Conservation (phyloP, 371 early-diverging fungal genomes). For the Entomophthora muscae region DNA sequence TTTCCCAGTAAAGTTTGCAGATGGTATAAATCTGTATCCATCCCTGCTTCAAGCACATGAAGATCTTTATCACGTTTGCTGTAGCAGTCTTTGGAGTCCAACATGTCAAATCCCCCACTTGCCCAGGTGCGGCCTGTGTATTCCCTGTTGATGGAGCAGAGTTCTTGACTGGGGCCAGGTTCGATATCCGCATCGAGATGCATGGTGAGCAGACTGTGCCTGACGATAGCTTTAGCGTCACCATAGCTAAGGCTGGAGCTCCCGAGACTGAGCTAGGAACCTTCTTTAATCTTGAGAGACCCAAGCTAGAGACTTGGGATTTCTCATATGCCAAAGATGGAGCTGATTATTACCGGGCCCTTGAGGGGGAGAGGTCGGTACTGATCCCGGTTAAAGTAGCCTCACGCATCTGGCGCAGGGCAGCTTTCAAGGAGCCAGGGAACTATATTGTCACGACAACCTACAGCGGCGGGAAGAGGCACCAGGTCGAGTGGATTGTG, state of each 20-base stretch:
- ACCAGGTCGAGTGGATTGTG: slow-evolving; percentile 26
- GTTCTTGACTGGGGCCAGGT: slow-evolving; percentile 30
- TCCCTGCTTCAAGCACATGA: too few relatives aligned
- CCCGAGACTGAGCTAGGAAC: slow-evolving; percentile 19
- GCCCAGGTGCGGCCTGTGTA: background rate
- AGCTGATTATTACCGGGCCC: slow-evolving; percentile 22
- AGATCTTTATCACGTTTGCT: too few relatives aligned
- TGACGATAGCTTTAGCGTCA: slow-evolving; percentile 9
- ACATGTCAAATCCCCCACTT: background rate
- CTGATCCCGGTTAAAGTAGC: slow-evolving; percentile 27
- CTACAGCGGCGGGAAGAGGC: slow-evolving; percentile 21
- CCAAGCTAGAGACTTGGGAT: slow-evolving; percentile 26
- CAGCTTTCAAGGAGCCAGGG: slow-evolving; percentile 34
- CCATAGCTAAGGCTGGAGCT: slow-evolving; percentile 6
- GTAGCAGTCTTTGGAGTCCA: too few relatives aligned
- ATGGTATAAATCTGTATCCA: too few relatives aligned
- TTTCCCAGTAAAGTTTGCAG: too few relatives aligned
- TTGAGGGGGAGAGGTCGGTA: slow-evolving; percentile 12
- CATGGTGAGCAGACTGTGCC: slow-evolving; percentile 27
- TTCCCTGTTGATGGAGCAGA: slow-evolving; percentile 16
- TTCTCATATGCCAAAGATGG: slow-evolving; percentile 33
- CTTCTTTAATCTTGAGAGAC: slow-evolving; percentile 16
- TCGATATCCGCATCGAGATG: slow-evolving; percentile 35
- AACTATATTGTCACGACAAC: slow-evolving; percentile 20
- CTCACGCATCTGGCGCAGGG: slow-evolving; percentile 34